Evolutionary conservation across 2,329 filamentous ascomycete species (phyloP), one percentile per base, ranked within the genome.

Genomic region (Canariomyces notabilis): DNA sequence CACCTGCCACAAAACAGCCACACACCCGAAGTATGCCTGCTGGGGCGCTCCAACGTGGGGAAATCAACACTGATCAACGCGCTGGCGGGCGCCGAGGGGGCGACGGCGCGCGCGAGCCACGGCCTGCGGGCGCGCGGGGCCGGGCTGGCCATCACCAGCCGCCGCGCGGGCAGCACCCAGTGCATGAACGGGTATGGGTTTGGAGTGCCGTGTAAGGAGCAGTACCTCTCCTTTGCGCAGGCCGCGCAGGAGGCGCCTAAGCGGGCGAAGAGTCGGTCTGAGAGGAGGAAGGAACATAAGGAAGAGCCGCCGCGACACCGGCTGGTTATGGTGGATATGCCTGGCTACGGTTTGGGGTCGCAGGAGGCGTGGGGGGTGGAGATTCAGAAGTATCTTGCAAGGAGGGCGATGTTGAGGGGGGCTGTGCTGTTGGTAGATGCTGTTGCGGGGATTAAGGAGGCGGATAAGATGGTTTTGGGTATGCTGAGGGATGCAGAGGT

Each of bases 51-150:
- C 54, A 95, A 95, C 61, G 88, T 89, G 34, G 89, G 89, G 60
- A 95, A 95, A 64, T 93, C 87, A 2, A 88, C 87, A 14, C 85
- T 94, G 56, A 83, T 95, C 67, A 95, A 95, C 61, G 85, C 85
- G 15, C 76, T 95, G 26, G 79, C 83, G 2, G 82, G 82, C 26
- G 54, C 58, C 8, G 37, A 49, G 41, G 52, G 44, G 46, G 46
- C 50, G 48, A 40, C 36, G 14, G 63, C 63, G n/a, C 58, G 63
- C 21, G 39, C 37, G 19, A 51, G 47, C 20, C 61, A 65, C 51
- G 60, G 60, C 2, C 42, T 55, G 8, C 39, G 34, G 3, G 50
- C 57, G 19, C 58, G 61, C 19, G 76, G 79, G 22, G 65, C 79
- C 45, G 74, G 70, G 4, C 62, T 74, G 5, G 77, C 77, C 11